Evolutionary conservation across 257 asterid genomes (phyloP), one percentile per base, ranked within the genome.

Genomic region (Handroanthus guayacan): DNA sequence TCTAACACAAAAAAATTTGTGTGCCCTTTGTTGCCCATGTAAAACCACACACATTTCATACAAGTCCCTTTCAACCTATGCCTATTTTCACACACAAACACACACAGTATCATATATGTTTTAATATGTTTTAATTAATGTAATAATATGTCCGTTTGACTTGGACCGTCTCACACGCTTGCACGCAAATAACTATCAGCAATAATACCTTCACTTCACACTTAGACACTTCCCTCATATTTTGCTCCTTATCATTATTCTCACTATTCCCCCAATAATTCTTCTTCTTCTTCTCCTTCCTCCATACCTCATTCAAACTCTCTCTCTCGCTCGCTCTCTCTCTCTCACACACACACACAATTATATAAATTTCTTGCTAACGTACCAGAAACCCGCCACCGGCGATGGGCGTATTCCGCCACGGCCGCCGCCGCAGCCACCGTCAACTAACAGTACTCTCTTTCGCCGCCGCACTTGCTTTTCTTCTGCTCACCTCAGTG

Each of bases 401-500:
- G 80, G 80, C 79, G 80, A 90, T 90, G 96, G 87, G 75, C 84
- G 41, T 54, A 1, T 39, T 62, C 12, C 56, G 69, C 85, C 80
- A 50, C 81, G 78, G 56, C 71, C 84, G 77, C 57, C 84, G 55
- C 76, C 88, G 69, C 69, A 83, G 77, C 57, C 84, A 50, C 76
- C 88, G 69, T 67, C 86, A 76, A 9, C 47, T 70, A 0, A 41
- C 84, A 25, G 31, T 25, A 0, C 85, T 84, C 48, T 86, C 92
- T 9, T 51, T 86, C 2, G 88, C 92, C 75, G 50, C 89, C 56
- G 20, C n/a, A 5, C 7, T 87, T 3, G 85, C 88, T 11, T 80
- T 89, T 70, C 88, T 91, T 41, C 77, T 89, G 5, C 85, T 91
- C 9, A 69, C 87, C 72, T 79, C 88, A 34, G 79, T 72, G 43